Base-by-base conservation (phyloP, 1,139 yeast species). In the Candida sanyaensis region DNA sequence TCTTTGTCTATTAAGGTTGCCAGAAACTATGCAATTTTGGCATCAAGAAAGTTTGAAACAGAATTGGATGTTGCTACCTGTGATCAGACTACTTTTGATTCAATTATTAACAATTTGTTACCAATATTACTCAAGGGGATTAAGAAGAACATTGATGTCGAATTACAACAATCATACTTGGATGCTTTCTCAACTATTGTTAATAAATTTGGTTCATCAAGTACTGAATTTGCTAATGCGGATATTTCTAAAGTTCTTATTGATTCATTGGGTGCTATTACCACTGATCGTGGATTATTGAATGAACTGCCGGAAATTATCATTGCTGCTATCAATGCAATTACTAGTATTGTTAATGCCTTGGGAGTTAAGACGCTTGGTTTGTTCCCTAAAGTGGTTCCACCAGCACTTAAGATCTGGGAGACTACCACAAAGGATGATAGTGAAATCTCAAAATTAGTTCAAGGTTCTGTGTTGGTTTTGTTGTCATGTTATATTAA, bases 341-440 rank as follows among this genome's bases (percentile, higher is more conserved):
- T 89, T 52, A 83, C 89, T 46, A 83, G 85, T 52, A 70, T 89
- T 49, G 79, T 89, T 46, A 81, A 84, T 47, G 78, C 83, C 13
- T 68, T 92, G 44, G 99, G 99, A 42, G 93, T 96, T 27, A 88
- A 90, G 60, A 78, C 86, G 50, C 86, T 93, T 64, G 95, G 96
- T 6, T 81, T 78, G 60, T 89, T 90, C 75, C 89, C 96, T 30
- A 86, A 84, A 65, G 84, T 92, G 59, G 81, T 93, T 50, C 91
- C 93, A 11, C 88, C 89, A 11, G 75, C 89, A 7, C 75, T 90
- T 51, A 69, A 73, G 37, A 77, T 89, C 42, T 86, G 89, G 73
- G 63, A 66, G 38, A 42, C 57, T 1, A 61, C 72, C 1, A 48
- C 71, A 24, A 59, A 54, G 29, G 62, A 59, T n/a, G 64, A 53